Evolutionary conservation across 352 stramenopile genomes (phyloP), one percentile per base, ranked within the genome.

Genomic region (Phytophthora ohioensis): DNA sequence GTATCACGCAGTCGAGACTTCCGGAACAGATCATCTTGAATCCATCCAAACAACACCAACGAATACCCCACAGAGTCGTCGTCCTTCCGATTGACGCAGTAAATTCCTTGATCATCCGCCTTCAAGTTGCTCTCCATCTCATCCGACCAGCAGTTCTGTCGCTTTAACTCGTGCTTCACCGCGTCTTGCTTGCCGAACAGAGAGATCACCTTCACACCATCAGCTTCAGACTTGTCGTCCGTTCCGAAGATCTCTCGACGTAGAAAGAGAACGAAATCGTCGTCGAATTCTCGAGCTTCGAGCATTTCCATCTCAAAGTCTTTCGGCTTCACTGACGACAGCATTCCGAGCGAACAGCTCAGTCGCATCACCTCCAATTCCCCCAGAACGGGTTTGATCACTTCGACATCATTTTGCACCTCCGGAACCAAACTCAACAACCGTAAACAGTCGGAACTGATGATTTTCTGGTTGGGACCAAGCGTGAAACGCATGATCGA

Each of bases 291-390:
- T 30, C 54, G 55, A 0, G 83, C 67, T 15, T 81, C 73, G 4
- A 92, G 72, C 72, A 91, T 67, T n/a, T 85, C 73, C 41, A 73
- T 67, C 55, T 85, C 73, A 36, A 90, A 91, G 31, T 92, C 83
- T 30, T 81, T 82, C 3, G 59, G 35, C 30, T 74, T 85, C n/a
- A 87, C 69, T 1, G 57, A 74, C 5, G 76, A 70, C 17, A 92
- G 47, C 71, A 86, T 79, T 35, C 80, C 80, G 1, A 95, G 72
- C 30, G 68, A 73, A 36, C 71, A 82, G 57, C 87, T 81, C 55
- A 95, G 64, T 0, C 85, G 85, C 65, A 92, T 75, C 5, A 95
- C 75, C 21, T 94, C 88, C 34, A 85, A 31, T 45, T 95, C 88
- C 5, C 83, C 69, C 15, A 94, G 59, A 34, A 93, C 78, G 0